A percentile compares a stretch with the other conserved stretches of the same genome.
These are phyloP conservation scores for Erysimum cheiranthoides DNA, from an alignment of 345 rosid species.

Conservation along the genomic window DNA sequence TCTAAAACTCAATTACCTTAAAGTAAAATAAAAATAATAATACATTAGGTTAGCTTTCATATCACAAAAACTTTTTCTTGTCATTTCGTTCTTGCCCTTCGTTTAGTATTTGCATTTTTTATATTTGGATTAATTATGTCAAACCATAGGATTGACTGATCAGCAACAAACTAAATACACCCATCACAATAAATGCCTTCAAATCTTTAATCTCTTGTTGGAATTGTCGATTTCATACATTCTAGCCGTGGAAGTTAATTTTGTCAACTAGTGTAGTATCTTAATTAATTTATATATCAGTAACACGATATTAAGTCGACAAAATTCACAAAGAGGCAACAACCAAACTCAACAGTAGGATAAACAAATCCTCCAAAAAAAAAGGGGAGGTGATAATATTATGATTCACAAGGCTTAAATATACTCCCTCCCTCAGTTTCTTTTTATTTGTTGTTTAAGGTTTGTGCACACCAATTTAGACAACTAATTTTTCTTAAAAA, in stretches of 20 bases:
- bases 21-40: slow-evolving; percentile 7
- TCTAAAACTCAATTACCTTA: slow-evolving; percentile 11
- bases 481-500: no score
- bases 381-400: background rate
- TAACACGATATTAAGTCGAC: no score
- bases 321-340: background rate
- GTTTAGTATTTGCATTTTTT: background rate
- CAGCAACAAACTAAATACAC: slow-evolving; percentile 34
- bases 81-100: slow-evolving; percentile 17
- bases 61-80: slow-evolving; percentile 27
- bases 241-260: background rate
- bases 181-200: slow-evolving; percentile 37
- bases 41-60: slow-evolving; percentile 36
- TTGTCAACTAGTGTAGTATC: slow-evolving; percentile 17
- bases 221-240: slow-evolving; percentile 30
- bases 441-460: no score
- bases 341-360: slow-evolving; percentile 1
- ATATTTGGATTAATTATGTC: slow-evolving; percentile 28
- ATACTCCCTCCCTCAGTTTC: no score
- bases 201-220: slow-evolving; percentile 10
- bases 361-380: background rate
- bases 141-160: slow-evolving; percentile 35
- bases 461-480: no score
- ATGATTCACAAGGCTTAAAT: background rate
- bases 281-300: slow-evolving; percentile 12